phyloP scores from a whole-genome alignment of 169 alveolate species.

The Eimeria praecox region DNA sequence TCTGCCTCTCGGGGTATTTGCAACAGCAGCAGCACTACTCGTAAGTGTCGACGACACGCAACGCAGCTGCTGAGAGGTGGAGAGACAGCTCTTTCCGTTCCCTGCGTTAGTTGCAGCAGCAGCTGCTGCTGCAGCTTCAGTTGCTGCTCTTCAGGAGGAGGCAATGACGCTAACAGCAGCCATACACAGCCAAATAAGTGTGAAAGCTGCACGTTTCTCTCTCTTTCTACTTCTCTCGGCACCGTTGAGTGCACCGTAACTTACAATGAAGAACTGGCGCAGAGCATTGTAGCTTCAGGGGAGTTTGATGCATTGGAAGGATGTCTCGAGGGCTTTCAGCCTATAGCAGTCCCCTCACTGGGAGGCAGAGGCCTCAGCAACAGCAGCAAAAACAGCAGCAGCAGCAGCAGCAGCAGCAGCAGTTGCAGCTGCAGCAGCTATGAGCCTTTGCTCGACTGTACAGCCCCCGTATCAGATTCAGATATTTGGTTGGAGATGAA shows the following conservation, averaged over 20 bases:
- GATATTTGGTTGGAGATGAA: slow-evolving; percentile 62
- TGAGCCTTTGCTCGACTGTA: neutral
- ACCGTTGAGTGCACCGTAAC: slow-evolving; percentile 10
- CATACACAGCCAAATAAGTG: neutral
- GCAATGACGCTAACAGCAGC: neutral
- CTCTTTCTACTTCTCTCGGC: neutral
- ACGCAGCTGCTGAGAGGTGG: neutral
- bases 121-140: slow-evolving; percentile 18
- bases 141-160: neutral
- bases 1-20: neutral
- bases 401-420: slow-evolving; percentile 5
- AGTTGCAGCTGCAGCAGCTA: neutral
- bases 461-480: neutral
- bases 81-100: neutral
- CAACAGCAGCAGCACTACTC: neutral
- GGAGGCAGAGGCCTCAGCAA: neutral
- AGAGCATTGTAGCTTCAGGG: neutral
- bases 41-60: neutral
- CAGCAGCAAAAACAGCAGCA: neutral
- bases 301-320: neutral
- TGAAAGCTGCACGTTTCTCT: neutral
- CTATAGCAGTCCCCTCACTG: neutral
- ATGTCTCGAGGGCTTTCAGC: neutral
- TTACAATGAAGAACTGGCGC: slow-evolving; percentile 25
- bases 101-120: neutral